phyloP scores from a whole-genome alignment of 768 basidiomycete species.

The Jaapia argillacea region DNA sequence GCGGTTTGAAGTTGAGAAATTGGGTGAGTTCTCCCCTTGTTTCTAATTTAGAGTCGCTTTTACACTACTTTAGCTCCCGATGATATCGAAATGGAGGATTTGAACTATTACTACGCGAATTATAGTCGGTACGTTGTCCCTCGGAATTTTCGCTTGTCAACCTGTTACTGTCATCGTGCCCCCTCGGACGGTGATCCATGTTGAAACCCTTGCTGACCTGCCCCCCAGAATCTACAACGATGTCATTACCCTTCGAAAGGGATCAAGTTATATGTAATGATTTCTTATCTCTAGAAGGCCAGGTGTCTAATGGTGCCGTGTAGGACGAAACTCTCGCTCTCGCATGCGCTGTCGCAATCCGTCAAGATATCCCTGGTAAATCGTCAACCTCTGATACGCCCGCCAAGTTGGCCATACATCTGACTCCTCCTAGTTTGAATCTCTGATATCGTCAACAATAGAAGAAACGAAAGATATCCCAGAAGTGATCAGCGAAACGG shows the following conservation, averaged over 20 bases:
- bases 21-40: conserved; percentile 39
- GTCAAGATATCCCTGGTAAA: conserved; percentile 89
- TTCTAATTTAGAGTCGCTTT: conserved; percentile 2
- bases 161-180: neutral
- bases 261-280: conserved; percentile 85
- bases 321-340: conserved; percentile 93
- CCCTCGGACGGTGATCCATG: conserved; percentile 5
- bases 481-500: conserved; percentile 86
- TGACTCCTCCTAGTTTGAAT: conserved; percentile 58
- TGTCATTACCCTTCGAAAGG: conserved; percentile 89
- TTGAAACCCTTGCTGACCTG: conserved; percentile 5
- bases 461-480: conserved; percentile 97
- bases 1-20: conserved; percentile 87
- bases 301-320: conserved; percentile 3
- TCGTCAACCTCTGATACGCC: neutral
- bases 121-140: conserved; percentile 73
- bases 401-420: neutral
- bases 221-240: conserved; percentile 96
- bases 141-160: neutral
- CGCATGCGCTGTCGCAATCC: conserved; percentile 91
- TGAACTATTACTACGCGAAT: conserved; percentile 95
- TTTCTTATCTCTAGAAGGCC: conserved; percentile 8
- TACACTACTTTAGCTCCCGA: conserved; percentile 49
- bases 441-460: conserved; percentile 84
- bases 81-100: conserved; percentile 90